Evolutionary conservation across 345 rosid species (phyloP).

Genomic region (Camelina neglecta): DNA sequence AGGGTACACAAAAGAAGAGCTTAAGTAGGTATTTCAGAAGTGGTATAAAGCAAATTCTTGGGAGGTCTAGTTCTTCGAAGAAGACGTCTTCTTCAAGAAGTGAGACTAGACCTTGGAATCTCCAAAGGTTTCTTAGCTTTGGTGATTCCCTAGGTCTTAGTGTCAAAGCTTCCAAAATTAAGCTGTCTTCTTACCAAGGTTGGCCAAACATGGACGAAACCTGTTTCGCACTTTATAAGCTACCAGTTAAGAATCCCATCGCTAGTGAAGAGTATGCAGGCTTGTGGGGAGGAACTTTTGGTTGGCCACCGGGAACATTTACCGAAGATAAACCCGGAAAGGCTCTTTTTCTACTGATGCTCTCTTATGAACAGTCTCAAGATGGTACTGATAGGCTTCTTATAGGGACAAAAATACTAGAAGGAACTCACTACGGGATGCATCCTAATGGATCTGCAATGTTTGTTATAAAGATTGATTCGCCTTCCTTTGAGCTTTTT

Average conservation of each 20-base stretch:
- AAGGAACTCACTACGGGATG: slow-evolving; percentile 84
- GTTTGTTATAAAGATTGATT: slow-evolving; percentile 74
- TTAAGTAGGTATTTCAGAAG: slow-evolving; percentile 55
- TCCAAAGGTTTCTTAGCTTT: slow-evolving; percentile 62
- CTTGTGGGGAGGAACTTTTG: slow-evolving; percentile 87
- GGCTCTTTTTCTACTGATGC: slow-evolving; percentile 76
- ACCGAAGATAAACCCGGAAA: slow-evolving; percentile 76
- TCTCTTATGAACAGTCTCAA: slow-evolving; percentile 69
- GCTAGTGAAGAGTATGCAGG: slow-evolving; percentile 74
- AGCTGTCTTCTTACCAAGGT: slow-evolving; percentile 71
- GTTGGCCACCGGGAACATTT: slow-evolving; percentile 84
- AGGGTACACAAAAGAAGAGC: slow-evolving; percentile 49
- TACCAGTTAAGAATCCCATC: slow-evolving; percentile 58
- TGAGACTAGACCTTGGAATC: slow-evolving; percentile 57
- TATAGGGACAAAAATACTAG: slow-evolving; percentile 84
- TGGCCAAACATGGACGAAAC: slow-evolving; percentile 89
- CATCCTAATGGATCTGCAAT: slow-evolving; percentile 93
- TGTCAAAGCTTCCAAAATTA: slow-evolving; percentile 55
- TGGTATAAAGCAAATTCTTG: slow-evolving; percentile 61
- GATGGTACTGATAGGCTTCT: slow-evolving; percentile 55
- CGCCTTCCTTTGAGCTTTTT: slow-evolving; percentile 68
- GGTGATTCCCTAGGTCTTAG: slow-evolving; percentile 70
- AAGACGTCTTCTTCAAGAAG: slow-evolving; percentile 64
- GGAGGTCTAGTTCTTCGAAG: slow-evolving; percentile 61
- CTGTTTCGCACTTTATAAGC: slow-evolving; percentile 75